phyloP scores from a whole-genome alignment of 768 basidiomycete genomes.

The Leccinum incarnatum region DNA sequence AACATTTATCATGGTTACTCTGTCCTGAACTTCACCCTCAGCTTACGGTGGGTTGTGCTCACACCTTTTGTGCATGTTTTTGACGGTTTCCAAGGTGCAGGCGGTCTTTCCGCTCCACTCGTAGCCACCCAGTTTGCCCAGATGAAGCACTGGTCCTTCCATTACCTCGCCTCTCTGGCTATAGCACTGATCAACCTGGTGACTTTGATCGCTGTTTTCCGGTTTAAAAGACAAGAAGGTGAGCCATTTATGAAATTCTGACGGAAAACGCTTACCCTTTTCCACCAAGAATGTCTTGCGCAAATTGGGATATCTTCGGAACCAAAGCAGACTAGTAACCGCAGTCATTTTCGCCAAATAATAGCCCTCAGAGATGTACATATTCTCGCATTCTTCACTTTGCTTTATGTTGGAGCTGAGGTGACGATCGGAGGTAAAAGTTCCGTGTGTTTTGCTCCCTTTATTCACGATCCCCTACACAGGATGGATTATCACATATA shows the following conservation, averaged over 20 bases:
- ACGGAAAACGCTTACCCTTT: background rate
- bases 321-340: constrained; percentile 24
- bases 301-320: constrained; percentile 33
- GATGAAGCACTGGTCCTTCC: constrained; percentile 36
- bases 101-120: constrained; percentile 51
- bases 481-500: constrained; percentile 71
- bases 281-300: constrained; percentile 34
- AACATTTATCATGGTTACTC: background rate
- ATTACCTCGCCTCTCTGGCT: constrained; percentile 55
- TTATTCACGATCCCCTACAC: background rate
- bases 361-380: constrained; percentile 41
- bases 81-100: constrained; percentile 33
- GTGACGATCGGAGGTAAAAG: constrained; percentile 46
- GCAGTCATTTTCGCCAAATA: constrained; percentile 47
- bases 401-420: constrained; percentile 52
- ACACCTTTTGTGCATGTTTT: background rate
- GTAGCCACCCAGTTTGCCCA: constrained; percentile 52
- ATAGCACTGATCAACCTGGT: constrained; percentile 57
- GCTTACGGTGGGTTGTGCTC: constrained; percentile 11
- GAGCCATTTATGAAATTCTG: background rate
- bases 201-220: constrained; percentile 55
- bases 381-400: constrained; percentile 42
- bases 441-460: background rate
- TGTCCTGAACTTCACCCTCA: background rate
- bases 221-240: constrained; percentile 68